phyloP scores from a whole-genome alignment of 441 rosid genomes.

The Erodium chrysanthum region DNA sequence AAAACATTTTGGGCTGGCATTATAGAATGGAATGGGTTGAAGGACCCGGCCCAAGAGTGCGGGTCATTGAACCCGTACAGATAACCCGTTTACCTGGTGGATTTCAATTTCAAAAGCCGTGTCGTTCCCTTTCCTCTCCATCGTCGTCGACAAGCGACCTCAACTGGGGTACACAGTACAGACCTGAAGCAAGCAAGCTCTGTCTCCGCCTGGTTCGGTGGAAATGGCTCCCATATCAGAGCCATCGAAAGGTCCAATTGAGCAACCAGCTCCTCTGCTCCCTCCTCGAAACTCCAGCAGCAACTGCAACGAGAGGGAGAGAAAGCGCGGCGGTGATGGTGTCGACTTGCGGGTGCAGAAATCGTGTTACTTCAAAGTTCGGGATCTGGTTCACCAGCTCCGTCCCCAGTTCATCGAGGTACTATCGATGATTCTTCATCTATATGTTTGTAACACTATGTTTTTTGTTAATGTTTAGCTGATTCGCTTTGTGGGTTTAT shows the following conservation, averaged over 20 bases:
- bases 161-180: not conserved
- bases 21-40: too few relatives aligned
- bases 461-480: not conserved
- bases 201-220: not conserved
- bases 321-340: not conserved
- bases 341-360: not conserved
- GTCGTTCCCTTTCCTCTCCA: not conserved
- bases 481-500: not conserved
- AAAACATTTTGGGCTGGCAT: too few relatives aligned
- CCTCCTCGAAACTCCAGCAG: not conserved
- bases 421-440: not conserved
- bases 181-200: not conserved
- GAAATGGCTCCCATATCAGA: not conserved
- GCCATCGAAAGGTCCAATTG: not conserved
- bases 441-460: not conserved
- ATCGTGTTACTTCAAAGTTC: constrained; percentile 22
- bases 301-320: not conserved
- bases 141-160: not conserved
- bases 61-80: not conserved
- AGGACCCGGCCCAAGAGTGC: not conserved
- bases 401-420: constrained; percentile 27
- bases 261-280: not conserved
- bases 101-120: not conserved
- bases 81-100: not conserved
- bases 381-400: constrained; percentile 22